Percentiles rank a stretch among this genome's conserved stretches.
Conservation (phyloP, 2,329 filamentous ascomycete genomes). For the Sphaceloma murrayae region DNA sequence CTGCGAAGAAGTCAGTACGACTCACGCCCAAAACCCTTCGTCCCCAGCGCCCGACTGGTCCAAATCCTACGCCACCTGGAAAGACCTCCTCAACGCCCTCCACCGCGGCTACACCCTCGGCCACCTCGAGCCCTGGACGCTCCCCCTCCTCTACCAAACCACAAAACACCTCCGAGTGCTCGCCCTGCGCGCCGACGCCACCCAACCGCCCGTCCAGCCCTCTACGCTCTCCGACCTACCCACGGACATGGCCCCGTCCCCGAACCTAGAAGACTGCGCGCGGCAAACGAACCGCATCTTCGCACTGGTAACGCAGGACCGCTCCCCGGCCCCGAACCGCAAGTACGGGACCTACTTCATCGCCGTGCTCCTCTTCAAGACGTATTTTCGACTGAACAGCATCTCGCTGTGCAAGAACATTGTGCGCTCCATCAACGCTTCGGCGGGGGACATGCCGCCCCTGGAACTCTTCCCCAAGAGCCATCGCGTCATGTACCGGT, state of each 20-base stretch:
- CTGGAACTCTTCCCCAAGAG: constrained; percentile 74
- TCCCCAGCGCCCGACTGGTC: constrained; percentile 54
- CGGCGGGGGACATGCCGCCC: constrained; percentile 65
- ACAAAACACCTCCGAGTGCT: constrained; percentile 81
- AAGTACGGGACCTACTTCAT: constrained; percentile 98
- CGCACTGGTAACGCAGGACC: constrained; percentile 48
- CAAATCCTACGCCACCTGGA: constrained; percentile 83
- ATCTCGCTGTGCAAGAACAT: constrained; percentile 85
- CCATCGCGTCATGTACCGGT: constrained; percentile 91
- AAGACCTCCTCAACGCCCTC: constrained; percentile 65
- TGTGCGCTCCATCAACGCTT: constrained; percentile 70
- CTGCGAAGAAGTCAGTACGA: constrained; percentile 48
- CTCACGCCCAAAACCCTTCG: constrained; percentile 23
- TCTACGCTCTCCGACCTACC: background rate
- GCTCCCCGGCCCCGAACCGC: constrained; percentile 33
- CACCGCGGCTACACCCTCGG: constrained; percentile 70
- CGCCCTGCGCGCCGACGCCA: constrained; percentile 75
- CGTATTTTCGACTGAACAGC: constrained; percentile 84
- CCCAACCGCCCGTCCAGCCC: background rate
- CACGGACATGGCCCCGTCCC: background rate
- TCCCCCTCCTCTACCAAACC: constrained; percentile 79
- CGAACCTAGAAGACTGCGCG: constrained; percentile 78
- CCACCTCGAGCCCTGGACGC: constrained; percentile 78
- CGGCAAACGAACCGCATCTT: constrained; percentile 88
- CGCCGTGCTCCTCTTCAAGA: constrained; percentile 93